These are phyloP conservation scores for Luffa acutangula DNA, from an alignment of 306 rosid genomes.

Conservation along the genomic window DNA sequence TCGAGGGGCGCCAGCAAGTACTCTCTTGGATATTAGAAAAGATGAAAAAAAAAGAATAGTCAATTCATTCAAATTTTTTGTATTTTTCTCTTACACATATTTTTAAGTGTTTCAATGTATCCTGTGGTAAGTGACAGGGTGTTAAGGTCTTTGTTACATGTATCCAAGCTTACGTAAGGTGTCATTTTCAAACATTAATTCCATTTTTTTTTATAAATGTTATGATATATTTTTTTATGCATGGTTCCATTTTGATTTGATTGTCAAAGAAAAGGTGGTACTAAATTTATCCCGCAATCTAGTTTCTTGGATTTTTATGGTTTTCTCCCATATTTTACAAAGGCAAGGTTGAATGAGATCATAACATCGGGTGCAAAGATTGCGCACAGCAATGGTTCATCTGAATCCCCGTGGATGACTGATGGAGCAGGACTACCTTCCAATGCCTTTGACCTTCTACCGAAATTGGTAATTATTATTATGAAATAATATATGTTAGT, in stretches of 20 bases:
- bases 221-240: not conserved
- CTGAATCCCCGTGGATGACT: constrained; percentile 62
- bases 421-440: constrained; percentile 89
- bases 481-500: constrained; percentile 5
- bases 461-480: constrained; percentile 56
- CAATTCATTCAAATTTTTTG: not conserved
- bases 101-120: not conserved
- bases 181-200: not conserved
- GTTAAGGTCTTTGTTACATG: not conserved
- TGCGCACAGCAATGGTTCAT: constrained; percentile 28
- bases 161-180: not conserved
- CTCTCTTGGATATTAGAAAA: not conserved
- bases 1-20: not conserved
- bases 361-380: constrained; percentile 41
- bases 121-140: not conserved
- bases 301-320: not conserved
- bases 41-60: not conserved
- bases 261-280: not conserved
- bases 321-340: constrained; percentile 13
- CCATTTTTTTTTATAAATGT: not conserved
- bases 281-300: not conserved
- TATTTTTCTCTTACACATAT: not conserved
- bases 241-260: not conserved
- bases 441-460: constrained; percentile 72
- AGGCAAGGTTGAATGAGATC: constrained; percentile 78